These are phyloP conservation scores for Penicillium sp. DNA, from an alignment of 2,329 filamentous ascomycete genomes.

Conservation along the genomic window DNA sequence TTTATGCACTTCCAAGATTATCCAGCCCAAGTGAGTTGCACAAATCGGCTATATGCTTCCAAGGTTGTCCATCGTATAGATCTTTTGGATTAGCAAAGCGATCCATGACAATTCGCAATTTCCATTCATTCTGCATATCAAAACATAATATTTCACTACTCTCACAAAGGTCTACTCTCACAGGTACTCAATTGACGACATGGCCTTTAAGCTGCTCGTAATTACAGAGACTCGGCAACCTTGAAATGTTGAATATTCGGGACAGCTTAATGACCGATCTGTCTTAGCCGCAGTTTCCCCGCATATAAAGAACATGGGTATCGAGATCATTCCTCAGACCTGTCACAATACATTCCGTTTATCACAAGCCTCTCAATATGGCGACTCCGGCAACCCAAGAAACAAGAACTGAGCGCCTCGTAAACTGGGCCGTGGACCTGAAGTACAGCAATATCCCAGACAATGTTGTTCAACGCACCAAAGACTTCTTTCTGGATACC, in stretches of 20 bases:
- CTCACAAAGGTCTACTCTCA: no score
- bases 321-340: background rate
- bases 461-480: conserved; percentile 31
- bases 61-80: no score
- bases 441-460: conserved; percentile 25
- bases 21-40: background rate
- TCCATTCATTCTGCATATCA: no score
- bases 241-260: background rate
- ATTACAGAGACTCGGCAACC: no score
- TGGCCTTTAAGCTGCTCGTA: no score
- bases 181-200: no score
- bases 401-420: conserved; percentile 25
- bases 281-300: background rate
- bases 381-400: background rate
- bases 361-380: background rate
- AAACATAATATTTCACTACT: no score
- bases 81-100: no score
- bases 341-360: background rate
- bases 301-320: background rate
- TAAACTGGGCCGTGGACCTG: conserved; percentile 23
- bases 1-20: background rate
- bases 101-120: no score
- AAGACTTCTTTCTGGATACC: conserved; percentile 35
- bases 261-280: background rate
- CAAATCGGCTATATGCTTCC: conserved; percentile 1